A percentile compares a stretch with the other conserved stretches of the same genome.
These are phyloP conservation scores for Cetraspora pellucida DNA, from an alignment of 192 early-diverging fungal species.

Conservation along the genomic window DNA sequence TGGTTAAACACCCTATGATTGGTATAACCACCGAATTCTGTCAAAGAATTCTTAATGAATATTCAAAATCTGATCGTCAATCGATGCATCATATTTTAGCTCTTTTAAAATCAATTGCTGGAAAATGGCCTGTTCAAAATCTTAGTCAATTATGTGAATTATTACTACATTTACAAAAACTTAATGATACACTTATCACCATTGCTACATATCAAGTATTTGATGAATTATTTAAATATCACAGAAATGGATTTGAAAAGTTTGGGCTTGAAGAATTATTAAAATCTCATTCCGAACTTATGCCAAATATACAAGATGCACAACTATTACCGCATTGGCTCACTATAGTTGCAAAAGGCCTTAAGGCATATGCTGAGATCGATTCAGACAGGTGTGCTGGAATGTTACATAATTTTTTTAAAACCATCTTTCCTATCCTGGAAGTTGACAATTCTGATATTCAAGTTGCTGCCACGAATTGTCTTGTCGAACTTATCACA, in stretches of 20 bases:
- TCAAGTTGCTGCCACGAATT: conserved; percentile 65
- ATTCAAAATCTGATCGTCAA: conserved; percentile 54
- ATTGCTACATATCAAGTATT: conserved; percentile 78
- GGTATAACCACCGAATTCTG: conserved; percentile 64
- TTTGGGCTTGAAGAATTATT: conserved; percentile 52
- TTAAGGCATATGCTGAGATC: conserved; percentile 66
- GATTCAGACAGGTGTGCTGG: conserved; percentile 52
- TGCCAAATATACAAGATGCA: conserved; percentile 84
- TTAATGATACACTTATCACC: conserved; percentile 76
- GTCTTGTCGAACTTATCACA: conserved; percentile 68
- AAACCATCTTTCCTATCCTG: conserved; percentile 65
- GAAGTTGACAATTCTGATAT: conserved; percentile 64
- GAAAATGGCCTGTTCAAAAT: conserved; percentile 55
- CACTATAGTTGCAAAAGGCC: conserved; percentile 74
- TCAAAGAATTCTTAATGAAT: conserved; percentile 59
- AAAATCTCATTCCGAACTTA: conserved; percentile 71
- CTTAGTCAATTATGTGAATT: conserved; percentile 63
- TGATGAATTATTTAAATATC: conserved; percentile 59
- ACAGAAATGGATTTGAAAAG: conserved; percentile 46
- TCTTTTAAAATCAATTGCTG: conserved; percentile 67
- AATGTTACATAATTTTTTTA: conserved; percentile 59
- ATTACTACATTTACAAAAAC: conserved; percentile 78
- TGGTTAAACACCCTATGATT: conserved; percentile 72
- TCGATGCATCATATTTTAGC: conserved; percentile 68
- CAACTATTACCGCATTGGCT: conserved; percentile 83